Base-by-base conservation (phyloP, 768 basidiomycete species). In the Mycena belliarum region DNA sequence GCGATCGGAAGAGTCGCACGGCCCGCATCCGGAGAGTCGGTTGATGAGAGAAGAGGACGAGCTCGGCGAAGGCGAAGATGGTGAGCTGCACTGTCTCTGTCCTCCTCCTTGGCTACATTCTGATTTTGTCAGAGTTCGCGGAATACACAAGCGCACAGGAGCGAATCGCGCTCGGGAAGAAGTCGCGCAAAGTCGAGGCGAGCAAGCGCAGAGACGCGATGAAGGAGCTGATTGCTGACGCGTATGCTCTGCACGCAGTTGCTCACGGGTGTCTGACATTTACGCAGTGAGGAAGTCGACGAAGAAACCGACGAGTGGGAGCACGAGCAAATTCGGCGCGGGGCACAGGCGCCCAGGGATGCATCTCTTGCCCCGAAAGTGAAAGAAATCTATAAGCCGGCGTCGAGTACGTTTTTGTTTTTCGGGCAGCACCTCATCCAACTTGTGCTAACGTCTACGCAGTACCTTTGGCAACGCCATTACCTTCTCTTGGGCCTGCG, bases 221-320 rank as follows among this genome's bases (percentile, higher is more conserved):
- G 82, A 80, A 84, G 56, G 91, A 91, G 69, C 75, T 93, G 78
- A 93, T 95, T 56, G 82, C 82, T 9, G 91, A 95, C 57, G 88
- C 83, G 91, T 92, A 70, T 40, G 35, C 37, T 47, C 33, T 25
- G 4, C 21, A 6, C 12, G 12, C 12, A 6, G 29, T 12, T 12
- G 11, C 1, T 25, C 35, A 25, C 25, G 59, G 29, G 40, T 14
- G 43, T 5, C 15, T 24, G 44, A 16, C 28, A 50, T 46, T 55
- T 23, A 28, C 29, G 23, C 52, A 91, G 89, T 5, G 88, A 85
- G 49, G 92, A 93, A 49, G 83, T 87, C 53, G 93, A 93, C 57
- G 92, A 95, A 69, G 92, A 94, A 68, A 84, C 88, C 0, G 76
- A 80, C 11, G 89, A 93, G 71, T 95, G 93, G 93, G 91, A 93